Base-by-base conservation (phyloP, 2,329 filamentous ascomycete genomes). In the Fusarium decemcellulare region DNA sequence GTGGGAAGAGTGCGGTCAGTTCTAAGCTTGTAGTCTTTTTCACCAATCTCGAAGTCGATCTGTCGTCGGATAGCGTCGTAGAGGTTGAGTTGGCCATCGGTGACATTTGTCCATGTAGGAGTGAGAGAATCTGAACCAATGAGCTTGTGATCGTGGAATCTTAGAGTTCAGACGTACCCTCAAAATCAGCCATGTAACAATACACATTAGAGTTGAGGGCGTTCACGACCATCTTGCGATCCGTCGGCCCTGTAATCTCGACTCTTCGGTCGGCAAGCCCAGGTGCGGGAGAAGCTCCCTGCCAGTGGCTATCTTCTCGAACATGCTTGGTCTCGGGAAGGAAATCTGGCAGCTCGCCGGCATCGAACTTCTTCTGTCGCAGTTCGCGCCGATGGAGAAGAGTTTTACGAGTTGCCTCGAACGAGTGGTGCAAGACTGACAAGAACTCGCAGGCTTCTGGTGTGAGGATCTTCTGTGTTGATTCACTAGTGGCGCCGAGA, bases 181-280 rank as follows among this genome's bases (percentile, higher is more conserved):
- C 96, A 73, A 99, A 97, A 82, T 99, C 96, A 48, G 96, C 96
- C 96, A 99, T 99, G 78, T 98, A 99, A 59, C 95, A 98, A 92
- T 93, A 98, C 27, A 98, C 96, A 77, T 98, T 90, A 42, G 95
- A 92, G 82, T 98, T 99, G 79, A 98, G 79, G 8, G 96, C 96
- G 80, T 99, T 98, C 68, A 98, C 93, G 47, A 98, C 94, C 96
- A 99, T 99, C 88, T 98, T 99, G 73, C 96, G 89, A 82, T 98
- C 96, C 6, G 95, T 98, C 1, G 96, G 96, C 7, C 96, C 96
- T 5, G 96, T 99, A 77, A 98, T 99, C 86, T 99, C 96, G 36
- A 98, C 93, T 67, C 96, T 90, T 70, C 96, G 92, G 84, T 99
- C 96, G 44, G 97, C 90, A 59, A 98, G 88, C 61, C 96, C 96